Percentiles rank a stretch among this genome's conserved stretches.
Evolutionary conservation across 345 rosid genomes (phyloP).

Genomic region (Hypericum androsaemum): DNA sequence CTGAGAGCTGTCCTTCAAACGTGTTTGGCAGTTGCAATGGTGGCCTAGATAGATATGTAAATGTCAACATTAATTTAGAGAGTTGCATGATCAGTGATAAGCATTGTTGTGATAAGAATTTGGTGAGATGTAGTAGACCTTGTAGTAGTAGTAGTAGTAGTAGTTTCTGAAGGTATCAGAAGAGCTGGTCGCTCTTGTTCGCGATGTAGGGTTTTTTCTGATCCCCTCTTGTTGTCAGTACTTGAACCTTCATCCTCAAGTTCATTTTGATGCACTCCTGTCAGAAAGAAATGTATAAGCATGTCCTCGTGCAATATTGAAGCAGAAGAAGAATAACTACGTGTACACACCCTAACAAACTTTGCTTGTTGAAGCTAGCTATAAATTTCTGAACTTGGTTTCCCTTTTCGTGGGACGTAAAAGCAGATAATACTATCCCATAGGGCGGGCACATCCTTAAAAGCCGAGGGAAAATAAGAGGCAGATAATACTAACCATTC

Average conservation of each 20-base stretch:
- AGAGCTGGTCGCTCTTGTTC: slow-evolving; percentile 24
- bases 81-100: background rate
- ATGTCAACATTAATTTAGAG: background rate
- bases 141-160: too few species aligned
- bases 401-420: too few species aligned
- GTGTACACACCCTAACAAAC: background rate
- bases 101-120: background rate
- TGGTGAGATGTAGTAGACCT: slow-evolving; percentile 15
- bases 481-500: slow-evolving; percentile 29
- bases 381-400: too few species aligned
- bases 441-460: background rate
- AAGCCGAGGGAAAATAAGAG: background rate
- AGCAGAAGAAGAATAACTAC: background rate
- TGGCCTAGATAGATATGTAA: slow-evolving; percentile 4
- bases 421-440: too few species aligned
- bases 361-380: background rate
- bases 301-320: slow-evolving; percentile 1
- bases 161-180: slow-evolving; percentile 14
- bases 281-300: background rate
- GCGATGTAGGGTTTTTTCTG: slow-evolving; percentile 6
- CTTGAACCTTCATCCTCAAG: slow-evolving; percentile 19
- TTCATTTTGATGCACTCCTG: slow-evolving; percentile 26
- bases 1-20: slow-evolving; percentile 13
- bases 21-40: slow-evolving; percentile 8
- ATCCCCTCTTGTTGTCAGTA: slow-evolving; percentile 14